A percentile compares a stretch with the other conserved stretches of the same genome.
Conservation (phyloP, 352 stramenopile genomes). For the Phytophthora gonapodyides region DNA sequence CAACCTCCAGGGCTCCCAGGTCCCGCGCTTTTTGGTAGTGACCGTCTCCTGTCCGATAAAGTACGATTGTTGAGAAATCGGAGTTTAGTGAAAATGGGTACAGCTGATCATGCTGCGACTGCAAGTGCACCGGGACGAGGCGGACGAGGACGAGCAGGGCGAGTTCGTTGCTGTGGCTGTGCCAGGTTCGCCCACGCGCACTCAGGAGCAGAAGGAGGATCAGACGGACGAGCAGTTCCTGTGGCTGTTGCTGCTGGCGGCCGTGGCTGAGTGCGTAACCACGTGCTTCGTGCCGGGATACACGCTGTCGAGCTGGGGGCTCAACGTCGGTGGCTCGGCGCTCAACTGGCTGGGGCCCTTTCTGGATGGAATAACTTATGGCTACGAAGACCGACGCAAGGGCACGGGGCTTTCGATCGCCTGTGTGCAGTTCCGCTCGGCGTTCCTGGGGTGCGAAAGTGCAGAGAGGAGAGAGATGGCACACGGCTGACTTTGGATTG, state of each 20-base stretch:
- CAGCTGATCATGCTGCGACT: slow-evolving; percentile 28
- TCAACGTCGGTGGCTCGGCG: slow-evolving; percentile 70
- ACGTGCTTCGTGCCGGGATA: slow-evolving; percentile 76
- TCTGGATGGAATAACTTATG: slow-evolving; percentile 73
- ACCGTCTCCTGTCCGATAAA: no score
- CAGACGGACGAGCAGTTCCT: slow-evolving; percentile 61
- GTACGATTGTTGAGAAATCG: no score
- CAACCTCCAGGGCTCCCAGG: no score
- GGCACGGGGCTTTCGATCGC: slow-evolving; percentile 38
- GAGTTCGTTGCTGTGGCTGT: slow-evolving; percentile 8
- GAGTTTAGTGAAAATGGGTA: not conserved
- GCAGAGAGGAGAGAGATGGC: not conserved
- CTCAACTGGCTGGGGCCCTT: slow-evolving; percentile 82
- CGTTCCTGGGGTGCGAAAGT: slow-evolving; percentile 69
- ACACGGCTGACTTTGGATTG: not conserved
- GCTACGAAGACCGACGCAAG: slow-evolving; percentile 53
- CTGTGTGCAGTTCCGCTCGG: slow-evolving; percentile 69
- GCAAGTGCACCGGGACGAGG: slow-evolving; percentile 22
- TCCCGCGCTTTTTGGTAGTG: no score
- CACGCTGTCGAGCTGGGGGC: slow-evolving; percentile 37
- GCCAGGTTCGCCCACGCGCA: slow-evolving; percentile 1
- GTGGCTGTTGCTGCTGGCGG: slow-evolving; percentile 72
- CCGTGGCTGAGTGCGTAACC: slow-evolving; percentile 76
- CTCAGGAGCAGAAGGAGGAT: slow-evolving; percentile 30
- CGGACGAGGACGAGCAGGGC: slow-evolving; percentile 11